Evolutionary conservation across 345 rosid species (phyloP).

Genomic region (Salix dunnii): DNA sequence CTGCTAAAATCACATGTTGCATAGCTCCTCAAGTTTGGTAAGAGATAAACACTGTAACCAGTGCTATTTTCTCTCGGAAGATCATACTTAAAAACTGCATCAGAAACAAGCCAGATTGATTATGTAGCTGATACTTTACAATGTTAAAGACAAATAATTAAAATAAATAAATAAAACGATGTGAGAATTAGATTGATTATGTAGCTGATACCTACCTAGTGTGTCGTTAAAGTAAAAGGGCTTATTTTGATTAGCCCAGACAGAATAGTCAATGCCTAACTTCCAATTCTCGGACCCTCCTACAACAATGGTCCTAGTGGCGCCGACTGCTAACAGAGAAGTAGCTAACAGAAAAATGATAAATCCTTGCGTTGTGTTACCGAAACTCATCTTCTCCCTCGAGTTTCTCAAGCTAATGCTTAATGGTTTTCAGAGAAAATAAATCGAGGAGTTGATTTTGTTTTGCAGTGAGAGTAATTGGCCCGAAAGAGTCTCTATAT

Average conservation of each 20-base stretch:
- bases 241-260: constrained; percentile 50
- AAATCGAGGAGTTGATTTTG: neutral
- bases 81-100: constrained; percentile 65
- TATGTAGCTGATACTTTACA: too few species aligned
- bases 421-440: too few species aligned
- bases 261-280: constrained; percentile 49
- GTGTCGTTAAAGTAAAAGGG: constrained; percentile 58
- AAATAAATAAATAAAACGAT: too few species aligned
- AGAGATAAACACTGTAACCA: constrained; percentile 7
- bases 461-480: too few species aligned
- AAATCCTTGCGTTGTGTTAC: neutral
- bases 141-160: too few species aligned
- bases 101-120: too few species aligned
- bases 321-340: neutral
- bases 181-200: too few species aligned
- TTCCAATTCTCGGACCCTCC: constrained; percentile 65
- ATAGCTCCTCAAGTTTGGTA: constrained; percentile 22
- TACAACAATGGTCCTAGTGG: constrained; percentile 42
- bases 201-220: constrained; percentile 36
- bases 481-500: too few species aligned
- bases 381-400: neutral
- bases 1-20: constrained; percentile 20
- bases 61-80: constrained; percentile 40
- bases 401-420: too few species aligned
- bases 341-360: neutral